A percentile compares a stretch with the other conserved stretches of the same genome.
These are phyloP conservation scores for Prunus dulcis DNA, from an alignment of 306 rosid species.

Conservation along the genomic window DNA sequence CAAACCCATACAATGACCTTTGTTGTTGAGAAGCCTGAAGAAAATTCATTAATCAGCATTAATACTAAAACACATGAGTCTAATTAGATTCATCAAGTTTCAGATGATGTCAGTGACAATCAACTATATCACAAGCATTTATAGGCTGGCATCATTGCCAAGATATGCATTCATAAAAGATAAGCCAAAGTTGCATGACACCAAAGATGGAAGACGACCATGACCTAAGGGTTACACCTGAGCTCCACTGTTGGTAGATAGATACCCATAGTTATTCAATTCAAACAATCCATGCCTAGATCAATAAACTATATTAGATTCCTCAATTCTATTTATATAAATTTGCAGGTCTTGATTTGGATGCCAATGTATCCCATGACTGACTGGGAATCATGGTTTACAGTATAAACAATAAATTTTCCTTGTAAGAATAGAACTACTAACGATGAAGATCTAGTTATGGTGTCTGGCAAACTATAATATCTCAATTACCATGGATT, in stretches of 20 bases:
- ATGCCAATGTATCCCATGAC: neutral
- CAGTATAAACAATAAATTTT: neutral
- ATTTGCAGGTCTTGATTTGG: neutral
- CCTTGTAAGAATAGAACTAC: neutral
- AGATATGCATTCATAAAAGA: neutral
- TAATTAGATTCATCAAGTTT: neutral
- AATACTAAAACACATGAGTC: neutral
- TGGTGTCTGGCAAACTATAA: neutral
- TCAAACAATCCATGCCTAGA: neutral
- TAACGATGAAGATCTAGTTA: neutral
- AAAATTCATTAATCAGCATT: slow-evolving; percentile 32
- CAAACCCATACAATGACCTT: slow-evolving; percentile 60
- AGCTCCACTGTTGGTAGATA: neutral
- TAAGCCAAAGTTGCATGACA: neutral
- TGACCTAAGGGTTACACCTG: neutral
- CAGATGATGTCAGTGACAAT: slow-evolving; percentile 1
- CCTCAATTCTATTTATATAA: neutral
- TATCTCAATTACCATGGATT: neutral
- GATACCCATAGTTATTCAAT: neutral
- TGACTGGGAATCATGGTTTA: neutral
- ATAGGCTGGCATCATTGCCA: neutral
- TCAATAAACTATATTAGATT: neutral
- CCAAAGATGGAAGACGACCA: neutral
- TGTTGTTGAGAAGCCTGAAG: slow-evolving; percentile 71
- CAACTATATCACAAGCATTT: neutral